phyloP scores from a whole-genome alignment of 768 basidiomycete species.

The Phaffia tasmanica region DNA sequence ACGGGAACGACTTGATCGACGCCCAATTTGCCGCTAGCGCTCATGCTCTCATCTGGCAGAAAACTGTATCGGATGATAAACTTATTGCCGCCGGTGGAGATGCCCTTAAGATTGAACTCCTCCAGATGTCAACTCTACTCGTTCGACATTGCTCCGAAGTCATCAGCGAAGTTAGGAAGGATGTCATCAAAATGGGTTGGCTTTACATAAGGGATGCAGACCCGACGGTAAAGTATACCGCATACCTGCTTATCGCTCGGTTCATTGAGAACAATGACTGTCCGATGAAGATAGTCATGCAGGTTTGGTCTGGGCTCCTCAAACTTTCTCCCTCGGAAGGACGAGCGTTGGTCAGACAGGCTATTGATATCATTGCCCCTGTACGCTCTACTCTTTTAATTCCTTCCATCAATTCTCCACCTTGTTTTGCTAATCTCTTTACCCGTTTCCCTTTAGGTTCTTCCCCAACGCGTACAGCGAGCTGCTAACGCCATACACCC shows the following conservation, averaged over 20 bases:
- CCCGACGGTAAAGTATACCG: conserved; percentile 80
- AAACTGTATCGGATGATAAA: conserved; percentile 40
- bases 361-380: conserved; percentile 73
- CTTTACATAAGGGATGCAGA: conserved; percentile 74
- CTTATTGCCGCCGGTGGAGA: conserved; percentile 48
- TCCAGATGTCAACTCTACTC: conserved; percentile 77
- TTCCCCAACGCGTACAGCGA: conserved; percentile 50
- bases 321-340: conserved; percentile 70
- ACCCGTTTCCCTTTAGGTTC: conserved; percentile 37
- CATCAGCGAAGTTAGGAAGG: conserved; percentile 72
- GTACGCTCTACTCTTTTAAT: neutral
- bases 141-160: conserved; percentile 72
- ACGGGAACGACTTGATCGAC: conserved; percentile 53
- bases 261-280: conserved; percentile 84
- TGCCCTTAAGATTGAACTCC: conserved; percentile 75
- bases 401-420: neutral
- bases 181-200: conserved; percentile 90
- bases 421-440: neutral
- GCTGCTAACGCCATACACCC: conserved; percentile 41
- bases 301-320: conserved; percentile 81
- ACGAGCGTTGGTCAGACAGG: conserved; percentile 65
- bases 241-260: conserved; percentile 76
- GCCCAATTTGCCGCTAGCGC: conserved; percentile 57
- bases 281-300: conserved; percentile 78
- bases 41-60: conserved; percentile 54